These are phyloP conservation scores for Groenewaldozyma sp. DNA, from an alignment of 1,139 yeast genomes.

Conservation along the genomic window DNA sequence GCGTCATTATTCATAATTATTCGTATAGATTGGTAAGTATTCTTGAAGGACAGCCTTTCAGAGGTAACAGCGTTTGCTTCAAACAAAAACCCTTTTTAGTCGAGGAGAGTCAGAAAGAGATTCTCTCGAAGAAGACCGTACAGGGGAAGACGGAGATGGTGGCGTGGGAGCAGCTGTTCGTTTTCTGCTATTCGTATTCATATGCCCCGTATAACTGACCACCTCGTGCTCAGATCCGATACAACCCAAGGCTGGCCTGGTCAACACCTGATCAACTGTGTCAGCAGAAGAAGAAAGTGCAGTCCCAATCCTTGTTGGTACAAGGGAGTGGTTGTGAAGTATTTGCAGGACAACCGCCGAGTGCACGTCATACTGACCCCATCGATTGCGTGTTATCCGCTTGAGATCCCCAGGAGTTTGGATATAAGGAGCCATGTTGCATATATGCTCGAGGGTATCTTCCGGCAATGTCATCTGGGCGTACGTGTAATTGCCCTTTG, in stretches of 20 bases:
- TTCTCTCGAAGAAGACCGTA: neutral
- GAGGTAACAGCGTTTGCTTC: too few relatives aligned
- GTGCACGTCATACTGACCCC: slow-evolving; percentile 2
- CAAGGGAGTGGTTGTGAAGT: too few relatives aligned
- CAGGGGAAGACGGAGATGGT: neutral
- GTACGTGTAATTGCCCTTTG: neutral
- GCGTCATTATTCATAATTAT: too few relatives aligned
- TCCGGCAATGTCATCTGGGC: slow-evolving; percentile 1
- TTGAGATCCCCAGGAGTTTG: neutral
- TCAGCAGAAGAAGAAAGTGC: too few relatives aligned
- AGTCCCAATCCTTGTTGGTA: too few relatives aligned
- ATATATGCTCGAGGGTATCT: neutral
- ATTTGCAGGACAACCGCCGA: neutral
- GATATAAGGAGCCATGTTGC: neutral
- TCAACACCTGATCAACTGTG: neutral
- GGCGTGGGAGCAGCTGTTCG: too few relatives aligned
- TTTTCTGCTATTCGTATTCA: too few relatives aligned
- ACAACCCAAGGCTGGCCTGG: too few relatives aligned
- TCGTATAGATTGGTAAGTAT: too few relatives aligned
- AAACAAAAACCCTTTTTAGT: neutral
- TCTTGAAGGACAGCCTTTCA: too few relatives aligned
- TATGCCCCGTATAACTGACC: too few relatives aligned
- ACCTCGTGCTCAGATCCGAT: too few relatives aligned
- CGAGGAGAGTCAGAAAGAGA: neutral
- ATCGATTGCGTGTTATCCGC: neutral